phyloP scores from a whole-genome alignment of 495 filamentous ascomycete species.

The Podospora fimiseda region DNA sequence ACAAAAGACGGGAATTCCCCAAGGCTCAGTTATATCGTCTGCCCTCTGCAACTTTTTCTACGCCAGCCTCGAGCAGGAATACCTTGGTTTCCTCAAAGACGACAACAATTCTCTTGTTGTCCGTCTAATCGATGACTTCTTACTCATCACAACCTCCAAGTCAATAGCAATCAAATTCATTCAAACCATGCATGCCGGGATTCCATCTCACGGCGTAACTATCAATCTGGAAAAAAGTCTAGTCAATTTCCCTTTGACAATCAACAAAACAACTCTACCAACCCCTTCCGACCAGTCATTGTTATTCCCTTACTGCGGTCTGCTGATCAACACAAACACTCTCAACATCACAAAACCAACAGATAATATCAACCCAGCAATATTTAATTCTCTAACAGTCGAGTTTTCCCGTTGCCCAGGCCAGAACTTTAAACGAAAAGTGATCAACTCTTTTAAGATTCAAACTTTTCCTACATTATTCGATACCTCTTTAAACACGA shows the following conservation, averaged over 20 bases:
- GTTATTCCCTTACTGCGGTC: slow-evolving; percentile 84
- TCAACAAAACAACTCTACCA: slow-evolving; percentile 51
- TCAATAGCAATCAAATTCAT: slow-evolving; percentile 64
- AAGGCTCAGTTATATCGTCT: slow-evolving; percentile 82
- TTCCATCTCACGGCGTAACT: slow-evolving; percentile 69
- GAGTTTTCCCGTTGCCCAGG: slow-evolving; percentile 65
- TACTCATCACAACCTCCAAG: slow-evolving; percentile 70
- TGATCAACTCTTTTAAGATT: slow-evolving; percentile 75
- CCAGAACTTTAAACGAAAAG: slow-evolving; percentile 68
- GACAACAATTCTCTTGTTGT: slow-evolving; percentile 57
- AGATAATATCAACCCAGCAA: slow-evolving; percentile 6
- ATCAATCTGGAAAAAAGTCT: slow-evolving; percentile 75
- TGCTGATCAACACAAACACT: slow-evolving; percentile 63
- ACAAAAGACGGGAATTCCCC: slow-evolving; percentile 84
- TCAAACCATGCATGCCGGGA: slow-evolving; percentile 67
- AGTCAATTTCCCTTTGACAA: slow-evolving; percentile 69
- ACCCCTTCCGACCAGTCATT: slow-evolving; percentile 33
- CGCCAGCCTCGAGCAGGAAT: slow-evolving; percentile 67
- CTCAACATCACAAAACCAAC: slow-evolving; percentile 54
- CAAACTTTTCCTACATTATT: slow-evolving; percentile 86
- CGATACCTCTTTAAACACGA: slow-evolving; percentile 73
- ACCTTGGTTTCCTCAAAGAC: slow-evolving; percentile 57
- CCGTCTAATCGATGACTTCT: slow-evolving; percentile 84
- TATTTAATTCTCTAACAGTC: slow-evolving; percentile 67
- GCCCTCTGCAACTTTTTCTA: slow-evolving; percentile 93